Evolutionary conservation across 331 rosid species (phyloP).

Genomic region (Telfairia occidentalis): DNA sequence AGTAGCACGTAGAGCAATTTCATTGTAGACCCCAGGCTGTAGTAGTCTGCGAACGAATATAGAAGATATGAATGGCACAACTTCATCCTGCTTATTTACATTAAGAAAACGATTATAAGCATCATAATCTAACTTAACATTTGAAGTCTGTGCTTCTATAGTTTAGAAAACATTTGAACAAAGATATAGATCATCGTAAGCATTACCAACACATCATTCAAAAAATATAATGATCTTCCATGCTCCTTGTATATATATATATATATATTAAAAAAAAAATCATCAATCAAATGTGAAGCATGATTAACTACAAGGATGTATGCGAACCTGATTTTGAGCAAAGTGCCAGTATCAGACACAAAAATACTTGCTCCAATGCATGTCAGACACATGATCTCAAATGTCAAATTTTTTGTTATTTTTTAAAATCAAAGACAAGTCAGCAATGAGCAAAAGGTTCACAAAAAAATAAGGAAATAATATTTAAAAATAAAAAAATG

Average conservation of each 20-base stretch:
- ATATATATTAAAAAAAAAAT: too few relatives aligned
- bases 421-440: not conserved
- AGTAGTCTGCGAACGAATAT: constrained; percentile 73
- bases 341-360: not conserved
- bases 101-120: constrained; percentile 14
- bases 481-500: not conserved
- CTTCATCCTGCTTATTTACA: constrained; percentile 52
- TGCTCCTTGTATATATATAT: too few relatives aligned
- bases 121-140: not conserved
- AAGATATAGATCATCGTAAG: not conserved
- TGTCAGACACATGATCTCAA: not conserved
- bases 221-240: too few relatives aligned
- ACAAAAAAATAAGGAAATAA: not conserved
- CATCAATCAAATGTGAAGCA: not conserved
- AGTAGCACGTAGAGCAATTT: constrained; percentile 58
- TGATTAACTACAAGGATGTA: not conserved
- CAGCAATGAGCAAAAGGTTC: not conserved
- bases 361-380: not conserved
- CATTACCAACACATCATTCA: not conserved
- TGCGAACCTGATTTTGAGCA: not conserved
- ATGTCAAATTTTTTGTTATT: not conserved
- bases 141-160: not conserved
- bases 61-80: constrained; percentile 54
- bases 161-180: not conserved
- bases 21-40: constrained; percentile 78